phyloP scores from a whole-genome alignment of 2,329 filamentous ascomycete species.

The Fonsecaea erecta region DNA sequence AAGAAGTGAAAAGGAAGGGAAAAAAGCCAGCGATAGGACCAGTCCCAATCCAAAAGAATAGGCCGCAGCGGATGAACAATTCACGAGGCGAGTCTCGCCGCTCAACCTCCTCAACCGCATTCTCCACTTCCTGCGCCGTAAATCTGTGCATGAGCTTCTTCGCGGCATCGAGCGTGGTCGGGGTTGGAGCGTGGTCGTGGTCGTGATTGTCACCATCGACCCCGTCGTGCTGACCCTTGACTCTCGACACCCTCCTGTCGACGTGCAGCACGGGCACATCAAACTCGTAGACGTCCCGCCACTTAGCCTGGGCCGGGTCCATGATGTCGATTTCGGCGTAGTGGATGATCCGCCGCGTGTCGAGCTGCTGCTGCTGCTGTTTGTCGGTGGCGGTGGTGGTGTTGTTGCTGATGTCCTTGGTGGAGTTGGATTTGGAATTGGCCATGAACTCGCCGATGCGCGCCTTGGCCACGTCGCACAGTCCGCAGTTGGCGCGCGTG shows the following conservation, averaged over 20 bases:
- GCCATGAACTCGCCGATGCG: slow-evolving; percentile 57
- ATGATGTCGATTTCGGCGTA: slow-evolving; percentile 66
- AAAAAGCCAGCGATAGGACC: too few species aligned
- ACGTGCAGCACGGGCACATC: slow-evolving; percentile 68
- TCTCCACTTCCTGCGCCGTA: slow-evolving; percentile 61
- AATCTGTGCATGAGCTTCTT: slow-evolving; percentile 68
- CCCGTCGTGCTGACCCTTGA: too few species aligned
- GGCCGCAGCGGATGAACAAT: neutral
- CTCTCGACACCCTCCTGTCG: too few species aligned
- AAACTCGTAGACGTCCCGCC: slow-evolving; percentile 67
- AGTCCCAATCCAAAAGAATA: too few species aligned
- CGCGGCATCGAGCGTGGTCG: slow-evolving; percentile 44
- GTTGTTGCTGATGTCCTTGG: neutral
- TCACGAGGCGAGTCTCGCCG: slow-evolving; percentile 33
- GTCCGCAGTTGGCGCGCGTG: slow-evolving; percentile 62
- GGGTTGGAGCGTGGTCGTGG: slow-evolving; percentile 43
- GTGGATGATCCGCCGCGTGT: slow-evolving; percentile 39
- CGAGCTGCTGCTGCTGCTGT: neutral
- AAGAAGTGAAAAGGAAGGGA: slow-evolving; percentile 19
- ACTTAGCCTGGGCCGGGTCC: slow-evolving; percentile 57
- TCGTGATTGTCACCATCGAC: too few species aligned
- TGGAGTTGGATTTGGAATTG: too few species aligned
- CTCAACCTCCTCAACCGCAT: slow-evolving; percentile 57
- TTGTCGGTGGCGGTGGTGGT: too few species aligned
- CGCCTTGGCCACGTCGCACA: slow-evolving; percentile 65